These are phyloP conservation scores for Debaryomyces robertsiae DNA, from an alignment of 1,139 yeast genomes.

Conservation along the genomic window DNA sequence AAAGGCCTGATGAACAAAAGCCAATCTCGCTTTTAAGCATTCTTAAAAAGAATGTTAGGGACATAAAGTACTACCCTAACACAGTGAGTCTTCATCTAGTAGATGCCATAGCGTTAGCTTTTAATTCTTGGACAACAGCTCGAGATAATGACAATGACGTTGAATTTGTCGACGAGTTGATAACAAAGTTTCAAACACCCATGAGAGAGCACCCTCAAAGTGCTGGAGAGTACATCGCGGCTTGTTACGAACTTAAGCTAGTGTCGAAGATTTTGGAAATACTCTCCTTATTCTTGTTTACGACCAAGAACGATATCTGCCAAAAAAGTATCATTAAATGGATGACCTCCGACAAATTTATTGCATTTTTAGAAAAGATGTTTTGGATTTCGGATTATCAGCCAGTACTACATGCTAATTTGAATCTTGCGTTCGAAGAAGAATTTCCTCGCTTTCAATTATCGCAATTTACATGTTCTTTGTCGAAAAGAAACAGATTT, in stretches of 20 bases:
- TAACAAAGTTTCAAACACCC: conserved; percentile 36
- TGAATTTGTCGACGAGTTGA: conserved; percentile 53
- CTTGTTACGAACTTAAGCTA: conserved; percentile 58
- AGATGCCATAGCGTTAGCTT: conserved; percentile 66
- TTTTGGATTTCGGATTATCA: conserved; percentile 28
- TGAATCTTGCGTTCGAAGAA: conserved; percentile 47
- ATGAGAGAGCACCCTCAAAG: conserved; percentile 23
- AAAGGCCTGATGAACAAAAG: conserved; percentile 20
- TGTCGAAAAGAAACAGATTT: conserved; percentile 49
- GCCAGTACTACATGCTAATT: conserved; percentile 24
- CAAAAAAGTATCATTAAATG: conserved; percentile 46
- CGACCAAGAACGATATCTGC: conserved; percentile 49
- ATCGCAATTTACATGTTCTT: conserved; percentile 56
- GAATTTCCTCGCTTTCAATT: conserved; percentile 53
- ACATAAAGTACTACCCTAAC: conserved; percentile 57
- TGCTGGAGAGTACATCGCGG: conserved; percentile 35
- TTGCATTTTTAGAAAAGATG: conserved; percentile 30
- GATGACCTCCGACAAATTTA: conserved; percentile 40
- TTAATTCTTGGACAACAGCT: conserved; percentile 69
- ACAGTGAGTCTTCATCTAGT: conserved; percentile 59
- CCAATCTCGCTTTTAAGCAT: conserved; percentile 54
- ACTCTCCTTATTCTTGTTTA: conserved; percentile 70
- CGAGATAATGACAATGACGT: conserved; percentile 51
- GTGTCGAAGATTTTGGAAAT: conserved; percentile 73
- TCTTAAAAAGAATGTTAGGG: conserved; percentile 59